Conservation (phyloP, 495 filamentous ascomycete species). For the Penicillium lividum region DNA sequence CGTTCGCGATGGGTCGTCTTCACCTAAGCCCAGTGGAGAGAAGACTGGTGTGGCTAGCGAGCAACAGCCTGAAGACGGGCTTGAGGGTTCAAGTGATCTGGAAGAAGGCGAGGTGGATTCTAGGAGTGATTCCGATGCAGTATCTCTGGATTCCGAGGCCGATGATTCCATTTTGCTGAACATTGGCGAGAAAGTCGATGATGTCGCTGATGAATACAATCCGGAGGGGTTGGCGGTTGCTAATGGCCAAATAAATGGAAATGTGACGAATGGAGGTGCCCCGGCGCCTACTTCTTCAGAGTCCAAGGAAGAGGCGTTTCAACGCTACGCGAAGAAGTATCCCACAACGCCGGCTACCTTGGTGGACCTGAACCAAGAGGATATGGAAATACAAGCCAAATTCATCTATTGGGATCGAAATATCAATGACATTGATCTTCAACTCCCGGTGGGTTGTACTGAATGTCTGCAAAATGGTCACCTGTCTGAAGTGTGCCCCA, state of each 20-base stretch:
- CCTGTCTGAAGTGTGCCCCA: conserved; percentile 44
- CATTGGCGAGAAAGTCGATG: conserved; percentile 30
- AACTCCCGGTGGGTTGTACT: conserved; percentile 60
- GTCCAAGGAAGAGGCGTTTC: conserved; percentile 43
- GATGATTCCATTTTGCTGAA: conserved; percentile 49
- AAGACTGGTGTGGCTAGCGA: conserved; percentile 13
- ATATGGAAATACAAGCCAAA: conserved; percentile 43
- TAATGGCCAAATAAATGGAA: conserved; percentile 5
- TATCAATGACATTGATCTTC: conserved; percentile 61
- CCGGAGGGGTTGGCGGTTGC: conserved; percentile 22
- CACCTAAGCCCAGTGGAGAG: conserved; percentile 18
- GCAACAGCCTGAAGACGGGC: not conserved
- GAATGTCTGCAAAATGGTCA: conserved; percentile 51
- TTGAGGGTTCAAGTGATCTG: conserved; percentile 12
- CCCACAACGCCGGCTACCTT: conserved; percentile 37
- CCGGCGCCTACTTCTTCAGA: not conserved
- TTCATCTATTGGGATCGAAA: conserved; percentile 57
- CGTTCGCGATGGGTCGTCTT: conserved; percentile 39
- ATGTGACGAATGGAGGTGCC: not conserved
- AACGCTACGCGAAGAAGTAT: conserved; percentile 37
- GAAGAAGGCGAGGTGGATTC: conserved; percentile 31
- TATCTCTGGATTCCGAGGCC: conserved; percentile 37
- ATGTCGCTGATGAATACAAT: conserved; percentile 28
- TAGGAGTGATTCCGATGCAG: conserved; percentile 40
- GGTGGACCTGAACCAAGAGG: conserved; percentile 43